Conservation (phyloP, 345 rosid genomes). For the Carallia pectinifolia region DNA sequence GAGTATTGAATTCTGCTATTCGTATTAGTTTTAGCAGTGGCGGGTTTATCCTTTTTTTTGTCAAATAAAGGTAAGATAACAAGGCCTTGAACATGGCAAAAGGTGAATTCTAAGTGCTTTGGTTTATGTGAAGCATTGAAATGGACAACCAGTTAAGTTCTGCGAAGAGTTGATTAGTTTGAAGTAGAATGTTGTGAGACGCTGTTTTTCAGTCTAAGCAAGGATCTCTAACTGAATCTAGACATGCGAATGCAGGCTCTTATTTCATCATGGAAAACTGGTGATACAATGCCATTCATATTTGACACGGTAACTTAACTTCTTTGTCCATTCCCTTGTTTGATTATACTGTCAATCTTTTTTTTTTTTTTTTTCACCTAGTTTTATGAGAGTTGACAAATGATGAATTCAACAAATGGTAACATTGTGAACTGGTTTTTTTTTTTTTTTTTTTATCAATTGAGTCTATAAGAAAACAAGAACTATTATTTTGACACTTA, state of each 20-base stretch:
- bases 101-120: no score
- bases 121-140: background rate
- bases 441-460: background rate
- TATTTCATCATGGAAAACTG: slow-evolving; percentile 76
- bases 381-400: background rate
- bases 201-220: background rate
- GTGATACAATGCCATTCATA: slow-evolving; percentile 89
- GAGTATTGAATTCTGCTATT: slow-evolving; percentile 1
- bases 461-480: slow-evolving; percentile 8
- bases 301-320: slow-evolving; percentile 67
- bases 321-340: slow-evolving; percentile 1
- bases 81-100: no score
- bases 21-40: background rate
- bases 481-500: background rate
- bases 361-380: background rate
- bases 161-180: background rate
- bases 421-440: background rate
- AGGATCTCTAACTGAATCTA: slow-evolving; percentile 6
- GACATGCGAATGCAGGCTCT: slow-evolving; percentile 62
- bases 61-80: no score
- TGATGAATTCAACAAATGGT: background rate
- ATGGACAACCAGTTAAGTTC: background rate
- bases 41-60: background rate
- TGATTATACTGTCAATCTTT: background rate
- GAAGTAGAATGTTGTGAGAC: background rate